Evolutionary conservation across 2,329 filamentous ascomycete genomes (phyloP).

Genomic region (Microsporum ferrugineum): DNA sequence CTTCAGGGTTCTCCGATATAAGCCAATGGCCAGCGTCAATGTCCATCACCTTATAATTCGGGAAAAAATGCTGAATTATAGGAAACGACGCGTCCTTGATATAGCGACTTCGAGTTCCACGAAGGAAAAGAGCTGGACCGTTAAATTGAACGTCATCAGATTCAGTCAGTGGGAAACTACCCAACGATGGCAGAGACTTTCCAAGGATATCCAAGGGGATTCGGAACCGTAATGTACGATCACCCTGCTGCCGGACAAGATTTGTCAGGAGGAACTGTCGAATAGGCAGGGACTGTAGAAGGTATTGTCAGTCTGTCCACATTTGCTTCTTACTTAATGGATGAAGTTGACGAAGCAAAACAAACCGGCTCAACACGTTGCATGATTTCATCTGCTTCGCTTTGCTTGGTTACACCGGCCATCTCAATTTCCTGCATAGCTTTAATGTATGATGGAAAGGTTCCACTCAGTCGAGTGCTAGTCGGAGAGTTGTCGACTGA

Average conservation of each 20-base stretch:
- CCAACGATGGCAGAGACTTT: constrained; percentile 59
- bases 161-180: constrained; percentile 77
- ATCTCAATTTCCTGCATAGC: constrained; percentile 76
- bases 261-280: constrained; percentile 90
- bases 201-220: constrained; percentile 65
- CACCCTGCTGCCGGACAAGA: constrained; percentile 46
- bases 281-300: constrained; percentile 52
- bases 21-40: constrained; percentile 78
- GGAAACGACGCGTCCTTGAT: constrained; percentile 22
- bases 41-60: constrained; percentile 59
- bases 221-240: constrained; percentile 57
- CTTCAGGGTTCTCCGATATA: constrained; percentile 75
- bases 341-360: constrained; percentile 4
- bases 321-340: too few species aligned
- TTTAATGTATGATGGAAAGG: constrained; percentile 47
- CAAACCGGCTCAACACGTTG: constrained; percentile 57
- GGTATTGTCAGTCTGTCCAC: not conserved
- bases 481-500: constrained; percentile 81
- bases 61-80: constrained; percentile 52
- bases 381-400: constrained; percentile 71
- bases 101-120: constrained; percentile 23
- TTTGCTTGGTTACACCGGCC: constrained; percentile 53
- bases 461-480: constrained; percentile 57
- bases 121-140: constrained; percentile 63
- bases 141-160: constrained; percentile 56